Conservation (phyloP, 164 flowering plant species). For the Vitis rotundifolia region DNA sequence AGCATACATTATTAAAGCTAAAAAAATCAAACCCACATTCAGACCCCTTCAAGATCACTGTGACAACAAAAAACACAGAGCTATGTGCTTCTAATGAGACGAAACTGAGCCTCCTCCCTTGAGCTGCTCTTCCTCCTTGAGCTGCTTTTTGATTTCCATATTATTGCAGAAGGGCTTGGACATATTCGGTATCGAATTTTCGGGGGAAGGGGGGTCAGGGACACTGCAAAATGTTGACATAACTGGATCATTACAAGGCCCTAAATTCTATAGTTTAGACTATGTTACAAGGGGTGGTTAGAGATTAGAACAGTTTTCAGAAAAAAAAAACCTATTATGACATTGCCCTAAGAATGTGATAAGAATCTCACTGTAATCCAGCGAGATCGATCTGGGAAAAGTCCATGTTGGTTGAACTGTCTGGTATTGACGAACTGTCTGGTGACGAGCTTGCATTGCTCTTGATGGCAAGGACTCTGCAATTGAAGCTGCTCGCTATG, state of each 20-base stretch:
- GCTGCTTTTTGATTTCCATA: conserved; percentile 68
- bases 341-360: background rate
- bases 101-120: background rate
- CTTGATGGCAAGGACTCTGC: conserved; percentile 81
- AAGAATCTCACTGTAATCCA: conserved; percentile 44
- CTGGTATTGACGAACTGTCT: background rate
- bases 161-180: conserved; percentile 63
- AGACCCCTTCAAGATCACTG: too few relatives aligned
- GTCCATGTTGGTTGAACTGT: conserved; percentile 45
- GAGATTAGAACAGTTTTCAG: background rate
- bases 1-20: too few relatives aligned
- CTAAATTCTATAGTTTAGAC: too few relatives aligned
- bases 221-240: conserved; percentile 31
- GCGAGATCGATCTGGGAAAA: conserved; percentile 77
- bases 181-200: conserved; percentile 57
- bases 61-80: too few relatives aligned
- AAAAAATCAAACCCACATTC: too few relatives aligned
- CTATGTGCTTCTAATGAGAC: too few relatives aligned
- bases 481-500: conserved; percentile 48
- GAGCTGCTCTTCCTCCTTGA: conserved; percentile 25
- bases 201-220: conserved; percentile 39
- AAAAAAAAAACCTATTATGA: too few relatives aligned
- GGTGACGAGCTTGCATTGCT: conserved; percentile 7
- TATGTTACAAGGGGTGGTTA: background rate
- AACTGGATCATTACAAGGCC: too few relatives aligned